Base-by-base conservation (phyloP, 371 early-diverging fungal species). In the Saksenaea vasiformis region DNA sequence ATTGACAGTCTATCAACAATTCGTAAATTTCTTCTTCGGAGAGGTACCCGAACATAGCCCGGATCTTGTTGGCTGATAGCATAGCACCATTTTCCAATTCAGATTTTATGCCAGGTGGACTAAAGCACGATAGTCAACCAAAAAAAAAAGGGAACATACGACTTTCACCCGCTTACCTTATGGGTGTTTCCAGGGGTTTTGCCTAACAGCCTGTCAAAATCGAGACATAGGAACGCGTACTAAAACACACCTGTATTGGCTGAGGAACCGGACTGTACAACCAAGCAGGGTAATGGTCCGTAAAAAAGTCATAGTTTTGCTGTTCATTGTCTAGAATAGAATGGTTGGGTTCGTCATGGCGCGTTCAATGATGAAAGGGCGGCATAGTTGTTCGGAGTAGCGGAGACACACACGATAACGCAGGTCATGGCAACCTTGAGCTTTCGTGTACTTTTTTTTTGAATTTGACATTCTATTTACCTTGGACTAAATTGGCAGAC, bases 21-120 rank as follows among this genome's bases (percentile, higher is more conserved):
- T 88, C 85, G 58, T 86, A 79, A 36, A 94, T 91, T 75, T 96
- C 95, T 60, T 92, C 89, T 43, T 85, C 83, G 0, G 79, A 73
- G 19, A 96, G 61, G 64, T 90, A 85, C 15, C 78, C 83, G 67
- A 87, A 93, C 67, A 90, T 83, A n/a, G 69, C 69, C 38, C 82
- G 83, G 59, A 96, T 86, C 55, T 86, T 90, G 15, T 1, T 61
- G n/a, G 51, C 24, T 47, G 51, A 3, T 5, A 22, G 4, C 17
- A 47, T 9, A 11, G 11, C 19, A 19, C 24, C 22, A 22, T 22
- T 39, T n/a, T 11, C 39, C 39, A 11, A 39, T 11, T 39, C 39
- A n/a, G 39, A 11, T 39, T 39, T 39, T 14, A 41, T 41, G 43
- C 10, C n/a, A n/a, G 17, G 43, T 41, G 14, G 43, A 41, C 43